Conservation (phyloP, 2,329 filamentous ascomycete species). For the Fusarium sp. region DNA sequence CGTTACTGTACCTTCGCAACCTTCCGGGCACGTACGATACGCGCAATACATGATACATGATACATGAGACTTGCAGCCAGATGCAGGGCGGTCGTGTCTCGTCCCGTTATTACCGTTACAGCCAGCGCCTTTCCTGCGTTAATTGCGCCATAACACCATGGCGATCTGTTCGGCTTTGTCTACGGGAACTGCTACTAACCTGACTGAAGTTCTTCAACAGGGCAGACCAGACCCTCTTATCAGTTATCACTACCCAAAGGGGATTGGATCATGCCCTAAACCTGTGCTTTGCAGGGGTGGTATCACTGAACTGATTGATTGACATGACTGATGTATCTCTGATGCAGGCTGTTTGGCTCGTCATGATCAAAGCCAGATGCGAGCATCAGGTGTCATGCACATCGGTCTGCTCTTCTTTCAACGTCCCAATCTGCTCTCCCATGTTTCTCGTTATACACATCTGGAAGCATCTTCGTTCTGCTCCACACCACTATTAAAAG, state of each 20-base stretch:
- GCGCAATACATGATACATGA: constrained; percentile 14
- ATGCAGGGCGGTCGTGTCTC: constrained; percentile 20
- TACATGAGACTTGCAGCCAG: constrained; percentile 30
- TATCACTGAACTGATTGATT: constrained; percentile 24
- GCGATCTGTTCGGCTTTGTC: constrained; percentile 22
- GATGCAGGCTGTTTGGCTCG: not conserved
- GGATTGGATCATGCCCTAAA: constrained; percentile 32
- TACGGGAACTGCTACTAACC: constrained; percentile 16
- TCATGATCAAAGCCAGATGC: constrained; percentile 37
- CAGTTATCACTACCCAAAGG: constrained; percentile 32
- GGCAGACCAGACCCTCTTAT: constrained; percentile 30
- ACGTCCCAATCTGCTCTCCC: not conserved
- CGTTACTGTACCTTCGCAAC: constrained; percentile 30
- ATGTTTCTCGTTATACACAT: constrained; percentile 8
- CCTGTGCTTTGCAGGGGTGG: constrained; percentile 20
- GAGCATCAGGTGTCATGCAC: constrained; percentile 37
- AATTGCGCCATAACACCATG: constrained; percentile 31
- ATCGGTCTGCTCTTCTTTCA: constrained; percentile 20
- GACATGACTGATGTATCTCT: constrained; percentile 4
- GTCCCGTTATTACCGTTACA: constrained; percentile 22
- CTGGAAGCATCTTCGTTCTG: constrained; percentile 14
- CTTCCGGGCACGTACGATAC: constrained; percentile 40
- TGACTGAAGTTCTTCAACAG: constrained; percentile 10
- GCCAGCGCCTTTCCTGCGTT: constrained; percentile 22
- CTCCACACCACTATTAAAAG: constrained; percentile 30